Base-by-base conservation (phyloP, 2,329 filamentous ascomycete genomes). In the Alternaria triticina region DNA sequence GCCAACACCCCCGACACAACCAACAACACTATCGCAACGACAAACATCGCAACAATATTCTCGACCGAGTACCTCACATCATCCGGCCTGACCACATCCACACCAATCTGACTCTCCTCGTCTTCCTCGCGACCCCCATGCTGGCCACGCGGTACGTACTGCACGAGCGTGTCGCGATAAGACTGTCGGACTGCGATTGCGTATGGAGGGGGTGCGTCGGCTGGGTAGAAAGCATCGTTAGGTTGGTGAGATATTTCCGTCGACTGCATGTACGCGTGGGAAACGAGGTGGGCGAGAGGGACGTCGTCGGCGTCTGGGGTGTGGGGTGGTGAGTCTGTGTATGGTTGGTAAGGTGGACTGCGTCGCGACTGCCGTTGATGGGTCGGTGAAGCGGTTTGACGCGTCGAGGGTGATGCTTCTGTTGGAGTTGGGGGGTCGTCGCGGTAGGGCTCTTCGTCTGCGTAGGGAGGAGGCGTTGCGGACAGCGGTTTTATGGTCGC, bases 191-290 rank as follows among this genome's bases (percentile, higher is more conserved):
- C 68, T 15, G 68, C 74, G 15, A 71, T 61, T 6, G 68, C 54
- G 57, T 77, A 77, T 9, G 74, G 63, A 0, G 75, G 75, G 0
- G 75, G 75, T 28, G 74, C 72, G 57, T 75, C 74, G 43, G 66
- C 66, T 1, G 74, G 68, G 33, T 74, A 74, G 6, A 46, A 54
- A 2, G 22, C n/a, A 15, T 45, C 25, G 13, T 23, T 9, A 13
- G 54, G n/a, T 20, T 17, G 27, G 22, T 25, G n/a, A 12, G 15
- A 46, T 7, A 28, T 12, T 15, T 59, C 50, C 5, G 45, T 47
- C 12, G 47, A 40, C 27, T 62, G 28, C 17, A 27, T 36, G 57
- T 44, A 62, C n/a, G 69, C 62, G 17, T 59, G 56, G 25, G 43
- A 62, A 45, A 73, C 55, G 28, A 77, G 65, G 40, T 74, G 67